Conservation (phyloP, 2,329 filamentous ascomycete species). For the Macrophomina tecta region DNA sequence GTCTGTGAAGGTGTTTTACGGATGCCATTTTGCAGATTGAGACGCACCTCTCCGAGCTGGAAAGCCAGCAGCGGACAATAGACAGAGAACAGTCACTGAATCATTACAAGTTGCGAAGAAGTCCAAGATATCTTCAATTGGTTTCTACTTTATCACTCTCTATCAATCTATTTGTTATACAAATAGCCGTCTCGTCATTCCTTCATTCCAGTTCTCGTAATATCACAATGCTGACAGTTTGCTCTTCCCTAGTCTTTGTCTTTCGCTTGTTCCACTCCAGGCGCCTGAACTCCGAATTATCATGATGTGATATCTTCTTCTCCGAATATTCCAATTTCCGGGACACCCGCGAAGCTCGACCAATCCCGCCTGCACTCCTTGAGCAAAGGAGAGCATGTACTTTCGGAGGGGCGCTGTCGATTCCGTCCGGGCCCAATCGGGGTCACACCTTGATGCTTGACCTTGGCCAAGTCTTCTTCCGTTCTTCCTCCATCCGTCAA, state of each 20-base stretch:
- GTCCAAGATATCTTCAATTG: background rate
- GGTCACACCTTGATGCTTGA: too few species aligned
- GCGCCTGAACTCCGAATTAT: too few species aligned
- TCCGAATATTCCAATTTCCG: background rate
- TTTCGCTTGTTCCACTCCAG: background rate
- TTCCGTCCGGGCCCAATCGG: background rate
- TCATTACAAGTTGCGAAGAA: too few species aligned
- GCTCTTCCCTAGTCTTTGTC: background rate
- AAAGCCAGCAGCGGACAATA: too few species aligned
- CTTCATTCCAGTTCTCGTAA: background rate
- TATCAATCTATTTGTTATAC: background rate
- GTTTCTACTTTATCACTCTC: background rate
- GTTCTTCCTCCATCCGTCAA: background rate
- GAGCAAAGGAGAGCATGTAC: background rate
- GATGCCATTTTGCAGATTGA: too few species aligned
- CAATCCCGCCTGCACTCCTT: conserved; percentile 2
- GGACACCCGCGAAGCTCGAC: background rate
- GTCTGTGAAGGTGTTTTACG: too few species aligned
- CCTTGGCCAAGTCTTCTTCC: background rate
- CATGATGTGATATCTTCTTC: too few species aligned
- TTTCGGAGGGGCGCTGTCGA: background rate
- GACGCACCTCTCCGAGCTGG: too few species aligned
- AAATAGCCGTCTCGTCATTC: background rate
- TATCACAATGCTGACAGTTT: background rate
- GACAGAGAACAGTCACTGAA: background rate